phyloP scores from a whole-genome alignment of 306 rosid genomes.

The Cyamopsis tetragonoloba region DNA sequence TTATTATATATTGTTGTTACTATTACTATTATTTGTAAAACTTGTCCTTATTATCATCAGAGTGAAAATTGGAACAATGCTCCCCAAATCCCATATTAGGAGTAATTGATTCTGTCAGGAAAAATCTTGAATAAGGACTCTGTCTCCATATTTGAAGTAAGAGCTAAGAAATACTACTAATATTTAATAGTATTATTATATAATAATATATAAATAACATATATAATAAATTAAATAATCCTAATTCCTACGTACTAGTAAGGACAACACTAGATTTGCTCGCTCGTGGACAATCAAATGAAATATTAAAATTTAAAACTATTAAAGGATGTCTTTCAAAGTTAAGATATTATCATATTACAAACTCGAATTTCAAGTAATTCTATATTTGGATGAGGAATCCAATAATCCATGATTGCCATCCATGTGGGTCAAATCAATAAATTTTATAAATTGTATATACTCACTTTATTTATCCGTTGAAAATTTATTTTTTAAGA shows the following conservation, averaged over 20 bases:
- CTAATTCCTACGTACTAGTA: background rate
- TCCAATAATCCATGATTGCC: conserved; percentile 15
- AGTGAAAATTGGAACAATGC: background rate
- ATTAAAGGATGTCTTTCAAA: background rate
- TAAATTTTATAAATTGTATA: background rate
- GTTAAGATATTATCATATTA: conserved; percentile 20
- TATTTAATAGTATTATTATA: too few relatives aligned
- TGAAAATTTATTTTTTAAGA: too few relatives aligned
- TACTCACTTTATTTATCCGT: background rate
- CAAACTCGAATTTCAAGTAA: background rate
- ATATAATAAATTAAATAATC: too few relatives aligned
- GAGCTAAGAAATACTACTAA: background rate
- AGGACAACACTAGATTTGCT: conserved; percentile 15
- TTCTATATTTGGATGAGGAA: conserved; percentile 28
- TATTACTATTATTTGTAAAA: conserved; percentile 1
- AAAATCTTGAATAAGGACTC: background rate
- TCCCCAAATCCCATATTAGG: background rate
- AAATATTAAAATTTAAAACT: conserved; percentile 15
- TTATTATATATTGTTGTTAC: too few relatives aligned
- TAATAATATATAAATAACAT: too few relatives aligned
- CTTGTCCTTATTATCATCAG: background rate
- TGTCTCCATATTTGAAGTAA: conserved; percentile 1
- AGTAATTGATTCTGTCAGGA: background rate
- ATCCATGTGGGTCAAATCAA: conserved; percentile 34
- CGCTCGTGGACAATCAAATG: conserved; percentile 11